phyloP scores from a whole-genome alignment of 164 flowering plant species.

The Macadamia tetraphylla region DNA sequence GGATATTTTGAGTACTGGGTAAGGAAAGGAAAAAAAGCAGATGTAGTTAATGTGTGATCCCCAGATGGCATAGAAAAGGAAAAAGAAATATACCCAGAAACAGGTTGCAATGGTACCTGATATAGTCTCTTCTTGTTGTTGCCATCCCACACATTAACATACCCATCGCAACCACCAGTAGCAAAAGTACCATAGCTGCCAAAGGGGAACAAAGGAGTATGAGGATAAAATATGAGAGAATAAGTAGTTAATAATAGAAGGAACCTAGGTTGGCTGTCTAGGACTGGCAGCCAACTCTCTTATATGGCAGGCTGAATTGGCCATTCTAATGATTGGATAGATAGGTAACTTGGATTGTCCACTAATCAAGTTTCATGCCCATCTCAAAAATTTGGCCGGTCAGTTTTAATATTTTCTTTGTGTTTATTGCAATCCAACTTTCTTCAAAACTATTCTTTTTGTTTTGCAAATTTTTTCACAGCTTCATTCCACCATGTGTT shows the following conservation, averaged over 20 bases:
- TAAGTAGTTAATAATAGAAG: background rate
- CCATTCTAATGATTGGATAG: too few species aligned
- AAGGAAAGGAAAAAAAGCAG: background rate
- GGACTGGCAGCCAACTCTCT: too few species aligned
- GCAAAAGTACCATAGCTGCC: constrained; percentile 93
- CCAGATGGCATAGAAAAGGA: background rate
- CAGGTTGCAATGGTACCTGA: constrained; percentile 42
- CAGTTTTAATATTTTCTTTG: too few species aligned
- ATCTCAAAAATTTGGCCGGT: too few species aligned
- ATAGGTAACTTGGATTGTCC: too few species aligned
- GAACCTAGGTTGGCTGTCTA: too few species aligned
- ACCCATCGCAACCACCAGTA: constrained; percentile 97
- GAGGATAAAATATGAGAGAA: background rate
- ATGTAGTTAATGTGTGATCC: background rate
- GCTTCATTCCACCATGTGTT: too few species aligned
- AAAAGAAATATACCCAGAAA: background rate
- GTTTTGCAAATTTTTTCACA: too few species aligned
- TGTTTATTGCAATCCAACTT: too few species aligned
- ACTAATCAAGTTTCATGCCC: too few species aligned
- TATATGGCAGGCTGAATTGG: too few species aligned
- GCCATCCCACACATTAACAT: constrained; percentile 91
- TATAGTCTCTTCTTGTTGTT: constrained; percentile 92
- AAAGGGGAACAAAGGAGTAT: constrained; percentile 1
- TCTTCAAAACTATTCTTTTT: too few species aligned
- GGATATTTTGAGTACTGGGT: constrained; percentile 79